These are phyloP conservation scores for Bertia moriformis DNA, from an alignment of 2,329 filamentous ascomycete genomes.

Conservation along the genomic window DNA sequence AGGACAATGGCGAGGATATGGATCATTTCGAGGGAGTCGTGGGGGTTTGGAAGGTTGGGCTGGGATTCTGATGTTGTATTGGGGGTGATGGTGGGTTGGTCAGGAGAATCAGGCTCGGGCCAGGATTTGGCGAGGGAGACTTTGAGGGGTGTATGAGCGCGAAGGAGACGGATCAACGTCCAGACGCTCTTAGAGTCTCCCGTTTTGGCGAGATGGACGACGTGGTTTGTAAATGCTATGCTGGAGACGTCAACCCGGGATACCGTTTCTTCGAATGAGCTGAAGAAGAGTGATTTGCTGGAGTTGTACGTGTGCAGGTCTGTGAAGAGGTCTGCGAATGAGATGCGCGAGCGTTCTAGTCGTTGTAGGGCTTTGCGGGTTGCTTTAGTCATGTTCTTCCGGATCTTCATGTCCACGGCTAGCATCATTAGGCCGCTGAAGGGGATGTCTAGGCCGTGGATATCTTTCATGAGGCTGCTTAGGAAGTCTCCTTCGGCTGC, in stretches of 20 bases:
- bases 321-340: not conserved
- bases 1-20: not conserved
- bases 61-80: no score
- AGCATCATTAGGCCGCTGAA: not conserved
- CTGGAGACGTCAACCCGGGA: not conserved
- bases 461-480: not conserved
- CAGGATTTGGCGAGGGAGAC: not conserved
- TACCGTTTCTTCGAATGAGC: not conserved
- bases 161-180: not conserved
- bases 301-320: not conserved
- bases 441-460: not conserved
- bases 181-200: not conserved
- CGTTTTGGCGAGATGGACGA: not conserved
- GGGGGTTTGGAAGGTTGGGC: not conserved
- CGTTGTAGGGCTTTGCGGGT: not conserved
- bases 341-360: not conserved
- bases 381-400: not conserved
- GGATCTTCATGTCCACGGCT: not conserved
- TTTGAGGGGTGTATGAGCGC: not conserved
- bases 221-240: not conserved
- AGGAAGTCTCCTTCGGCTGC: not conserved
- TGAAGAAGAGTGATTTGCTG: not conserved
- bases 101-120: not conserved
- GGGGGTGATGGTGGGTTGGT: no score
- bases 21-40: not conserved